Conservation (phyloP, 1,139 yeast species). For the Sugiyamaella castrensis region DNA sequence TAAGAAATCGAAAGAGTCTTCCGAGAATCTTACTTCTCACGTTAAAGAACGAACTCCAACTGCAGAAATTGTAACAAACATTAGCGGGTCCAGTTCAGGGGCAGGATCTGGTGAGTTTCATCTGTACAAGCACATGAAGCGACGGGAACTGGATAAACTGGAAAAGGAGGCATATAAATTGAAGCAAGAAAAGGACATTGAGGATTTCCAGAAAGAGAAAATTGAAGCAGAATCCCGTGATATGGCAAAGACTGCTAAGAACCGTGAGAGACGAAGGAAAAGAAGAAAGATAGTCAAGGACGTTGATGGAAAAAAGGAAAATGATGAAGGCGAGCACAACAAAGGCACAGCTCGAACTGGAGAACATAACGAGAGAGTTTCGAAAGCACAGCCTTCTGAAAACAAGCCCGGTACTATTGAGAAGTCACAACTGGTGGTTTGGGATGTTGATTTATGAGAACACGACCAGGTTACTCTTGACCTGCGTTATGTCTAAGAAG, state of each 20-base stretch:
- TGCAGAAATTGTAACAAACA: background rate
- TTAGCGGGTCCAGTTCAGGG: slow-evolving; percentile 38
- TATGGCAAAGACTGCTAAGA: slow-evolving; percentile 32
- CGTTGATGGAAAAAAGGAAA: background rate
- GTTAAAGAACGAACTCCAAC: background rate
- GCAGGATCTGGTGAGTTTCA: slow-evolving; percentile 43
- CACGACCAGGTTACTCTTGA: no score
- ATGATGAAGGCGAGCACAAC: background rate
- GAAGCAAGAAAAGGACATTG: slow-evolving; percentile 17
- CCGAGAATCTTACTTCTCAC: background rate
- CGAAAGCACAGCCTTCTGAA: no score
- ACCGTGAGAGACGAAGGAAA: slow-evolving; percentile 31
- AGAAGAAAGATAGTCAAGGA: slow-evolving; percentile 20
- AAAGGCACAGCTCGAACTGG: background rate
- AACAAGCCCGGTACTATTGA: no score
- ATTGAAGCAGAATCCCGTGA: slow-evolving; percentile 25
- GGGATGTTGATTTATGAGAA: no score
- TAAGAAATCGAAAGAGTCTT: background rate
- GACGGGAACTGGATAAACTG: slow-evolving; percentile 34
- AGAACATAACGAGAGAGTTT: background rate
- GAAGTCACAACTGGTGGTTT: no score
- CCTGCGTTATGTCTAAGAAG: no score
- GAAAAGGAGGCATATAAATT: slow-evolving; percentile 29
- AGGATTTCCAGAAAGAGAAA: slow-evolving; percentile 31
- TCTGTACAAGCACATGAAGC: slow-evolving; percentile 36